Percentiles rank a stretch among this genome's conserved stretches.
Conservation (phyloP, 345 rosid genomes). For the Eucalyptus caleyi region DNA sequence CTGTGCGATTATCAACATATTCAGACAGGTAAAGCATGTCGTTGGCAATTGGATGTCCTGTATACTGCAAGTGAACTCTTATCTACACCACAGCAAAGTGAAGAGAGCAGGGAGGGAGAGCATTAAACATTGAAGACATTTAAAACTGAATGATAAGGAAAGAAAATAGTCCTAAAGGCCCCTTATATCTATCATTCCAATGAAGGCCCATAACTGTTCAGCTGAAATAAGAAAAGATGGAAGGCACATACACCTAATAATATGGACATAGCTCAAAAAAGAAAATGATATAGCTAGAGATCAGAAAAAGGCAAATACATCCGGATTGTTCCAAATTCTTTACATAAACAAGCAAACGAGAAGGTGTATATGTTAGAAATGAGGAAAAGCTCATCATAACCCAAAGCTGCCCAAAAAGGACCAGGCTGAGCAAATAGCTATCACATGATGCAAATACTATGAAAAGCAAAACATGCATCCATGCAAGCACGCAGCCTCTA, state of each 20-base stretch:
- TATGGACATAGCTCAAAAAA: neutral
- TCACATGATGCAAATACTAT: neutral
- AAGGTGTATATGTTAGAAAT: neutral
- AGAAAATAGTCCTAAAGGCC: neutral
- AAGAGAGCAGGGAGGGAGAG: neutral
- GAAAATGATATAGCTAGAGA: neutral
- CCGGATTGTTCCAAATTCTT: neutral
- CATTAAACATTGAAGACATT: neutral
- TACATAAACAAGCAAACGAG: neutral
- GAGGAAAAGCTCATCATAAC: neutral
- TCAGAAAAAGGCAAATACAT: neutral
- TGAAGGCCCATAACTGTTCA: neutral
- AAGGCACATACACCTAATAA: neutral
- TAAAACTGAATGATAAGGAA: neutral
- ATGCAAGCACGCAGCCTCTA: neutral
- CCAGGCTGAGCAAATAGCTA: neutral
- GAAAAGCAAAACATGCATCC: neutral
- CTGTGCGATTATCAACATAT: conserved; percentile 16
- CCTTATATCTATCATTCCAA: neutral
- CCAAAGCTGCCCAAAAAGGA: neutral
- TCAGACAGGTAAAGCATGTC: conserved; percentile 66
- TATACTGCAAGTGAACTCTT: conserved; percentile 77
- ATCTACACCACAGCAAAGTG: conserved; percentile 31
- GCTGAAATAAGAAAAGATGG: neutral
- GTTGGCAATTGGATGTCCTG: conserved; percentile 89